Percentiles rank a stretch among this genome's conserved stretches.
Evolutionary conservation across 2,329 filamentous ascomycete genomes (phyloP).

Genomic region (Ophiostoma sp.): DNA sequence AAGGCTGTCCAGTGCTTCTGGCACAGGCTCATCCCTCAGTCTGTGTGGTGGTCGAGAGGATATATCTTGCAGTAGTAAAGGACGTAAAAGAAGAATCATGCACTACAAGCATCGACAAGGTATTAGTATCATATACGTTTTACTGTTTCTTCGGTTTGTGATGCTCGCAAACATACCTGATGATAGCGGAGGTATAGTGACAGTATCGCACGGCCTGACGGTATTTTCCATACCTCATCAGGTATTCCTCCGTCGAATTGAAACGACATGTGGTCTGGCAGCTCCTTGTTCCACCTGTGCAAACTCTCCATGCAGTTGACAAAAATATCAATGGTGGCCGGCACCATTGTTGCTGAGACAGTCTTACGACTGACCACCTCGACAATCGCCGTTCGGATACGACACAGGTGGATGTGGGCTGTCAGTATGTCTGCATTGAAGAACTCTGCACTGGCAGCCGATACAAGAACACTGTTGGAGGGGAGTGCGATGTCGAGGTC

Average conservation of each 20-base stretch:
- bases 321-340: not conserved
- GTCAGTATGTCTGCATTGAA: not conserved
- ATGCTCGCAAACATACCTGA: not conserved
- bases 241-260: not conserved
- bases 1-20: not conserved
- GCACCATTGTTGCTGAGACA: not conserved
- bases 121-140: not conserved
- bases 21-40: not conserved
- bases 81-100: not conserved
- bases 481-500: not conserved
- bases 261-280: not conserved
- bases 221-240: not conserved
- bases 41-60: not conserved
- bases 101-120: not conserved
- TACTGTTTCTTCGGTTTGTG: not conserved
- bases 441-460: not conserved
- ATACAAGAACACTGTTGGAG: not conserved
- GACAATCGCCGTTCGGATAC: not conserved
- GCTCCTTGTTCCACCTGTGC: not conserved
- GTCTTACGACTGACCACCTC: not conserved
- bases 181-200: slow-evolving; percentile 1
- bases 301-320: not conserved
- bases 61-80: not conserved
- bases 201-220: not conserved
- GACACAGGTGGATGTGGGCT: not conserved